Percentiles rank a stretch among this genome's conserved stretches.
Conservation (phyloP, 2,329 filamentous ascomycete species). For the Arachnomyces sp. region DNA sequence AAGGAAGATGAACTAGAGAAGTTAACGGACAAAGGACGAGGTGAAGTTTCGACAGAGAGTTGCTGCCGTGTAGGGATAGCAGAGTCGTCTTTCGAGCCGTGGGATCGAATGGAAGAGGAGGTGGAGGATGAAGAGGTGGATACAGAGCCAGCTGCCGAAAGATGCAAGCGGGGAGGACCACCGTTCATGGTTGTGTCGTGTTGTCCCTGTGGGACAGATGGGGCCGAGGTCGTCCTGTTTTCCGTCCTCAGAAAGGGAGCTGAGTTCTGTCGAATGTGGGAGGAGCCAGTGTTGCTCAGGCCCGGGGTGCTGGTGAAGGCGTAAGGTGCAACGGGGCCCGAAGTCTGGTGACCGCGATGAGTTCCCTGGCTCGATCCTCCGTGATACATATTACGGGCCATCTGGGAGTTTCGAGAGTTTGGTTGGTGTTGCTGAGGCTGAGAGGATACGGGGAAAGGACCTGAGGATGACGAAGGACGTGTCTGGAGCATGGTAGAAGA, state of each 20-base stretch:
- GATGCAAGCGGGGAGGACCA: slow-evolving; percentile 30
- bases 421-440: slow-evolving; percentile 38
- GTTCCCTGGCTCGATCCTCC: slow-evolving; percentile 30
- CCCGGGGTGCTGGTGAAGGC: slow-evolving; percentile 65
- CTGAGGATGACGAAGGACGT: slow-evolving; percentile 55
- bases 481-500: slow-evolving; percentile 69
- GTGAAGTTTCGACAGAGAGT: slow-evolving; percentile 26
- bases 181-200: too few relatives aligned
- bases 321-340: slow-evolving; percentile 64
- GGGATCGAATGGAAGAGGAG: slow-evolving; percentile 38
- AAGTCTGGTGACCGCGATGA: slow-evolving; percentile 48
- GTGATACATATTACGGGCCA: slow-evolving; percentile 19
- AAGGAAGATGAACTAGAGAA: slow-evolving; percentile 46
- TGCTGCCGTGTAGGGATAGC: slow-evolving; percentile 31
- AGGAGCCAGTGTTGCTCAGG: slow-evolving; percentile 44
- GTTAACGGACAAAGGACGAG: slow-evolving; percentile 41
- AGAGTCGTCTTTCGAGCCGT: slow-evolving; percentile 43
- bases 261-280: slow-evolving; percentile 46
- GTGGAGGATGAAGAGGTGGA: slow-evolving; percentile 46
- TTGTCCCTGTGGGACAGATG: slow-evolving; percentile 36
- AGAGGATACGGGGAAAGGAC: slow-evolving; percentile 22
- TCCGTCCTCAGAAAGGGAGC: slow-evolving; percentile 49
- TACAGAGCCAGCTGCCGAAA: slow-evolving; percentile 45
- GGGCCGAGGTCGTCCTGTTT: slow-evolving; percentile 47
- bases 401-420: slow-evolving; percentile 18